Evolutionary conservation across 1,139 yeast genomes (phyloP).

Genomic region (Candida sp.): DNA sequence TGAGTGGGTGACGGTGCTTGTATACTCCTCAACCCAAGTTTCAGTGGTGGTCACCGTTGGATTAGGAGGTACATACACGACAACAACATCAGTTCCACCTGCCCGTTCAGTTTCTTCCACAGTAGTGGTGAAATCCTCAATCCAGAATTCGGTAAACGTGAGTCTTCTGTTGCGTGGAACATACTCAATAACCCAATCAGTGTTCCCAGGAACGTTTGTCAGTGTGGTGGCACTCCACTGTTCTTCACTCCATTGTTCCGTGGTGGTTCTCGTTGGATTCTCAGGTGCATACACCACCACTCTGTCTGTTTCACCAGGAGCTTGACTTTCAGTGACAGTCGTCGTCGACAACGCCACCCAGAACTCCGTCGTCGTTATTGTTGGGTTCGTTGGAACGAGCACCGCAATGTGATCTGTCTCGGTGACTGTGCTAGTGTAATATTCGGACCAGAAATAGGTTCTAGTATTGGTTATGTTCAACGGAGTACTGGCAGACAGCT

Average conservation of each 20-base stretch:
- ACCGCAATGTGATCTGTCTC: too few relatives aligned
- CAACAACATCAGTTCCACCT: conserved; percentile 18
- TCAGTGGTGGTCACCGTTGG: conserved; percentile 16
- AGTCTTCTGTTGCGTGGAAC: conserved; percentile 11
- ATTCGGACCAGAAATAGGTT: too few relatives aligned
- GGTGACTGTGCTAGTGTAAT: too few relatives aligned
- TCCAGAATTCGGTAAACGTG: conserved; percentile 10
- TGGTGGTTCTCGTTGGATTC: conserved; percentile 9
- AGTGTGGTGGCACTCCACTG: conserved; percentile 9
- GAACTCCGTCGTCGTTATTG: conserved; percentile 7
- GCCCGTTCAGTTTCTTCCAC: conserved; percentile 4
- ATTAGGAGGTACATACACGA: conserved; percentile 20
- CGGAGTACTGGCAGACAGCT: too few relatives aligned
- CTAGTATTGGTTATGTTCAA: too few relatives aligned
- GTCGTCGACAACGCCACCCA: conserved; percentile 16
- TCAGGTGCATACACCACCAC: conserved; percentile 18
- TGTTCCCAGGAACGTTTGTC: too few relatives aligned
- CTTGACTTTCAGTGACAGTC: conserved; percentile 11
- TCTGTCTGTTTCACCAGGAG: conserved; percentile 6
- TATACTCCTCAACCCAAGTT: conserved; percentile 5
- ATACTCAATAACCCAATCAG: too few relatives aligned
- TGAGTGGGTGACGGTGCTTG: not conserved
- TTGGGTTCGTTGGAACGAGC: conserved; percentile 11
- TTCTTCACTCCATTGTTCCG: conserved; percentile 12
- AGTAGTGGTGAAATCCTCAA: conserved; percentile 14